phyloP scores from a whole-genome alignment of 2,329 filamentous ascomycete genomes.

The Claviceps spartinae region DNA sequence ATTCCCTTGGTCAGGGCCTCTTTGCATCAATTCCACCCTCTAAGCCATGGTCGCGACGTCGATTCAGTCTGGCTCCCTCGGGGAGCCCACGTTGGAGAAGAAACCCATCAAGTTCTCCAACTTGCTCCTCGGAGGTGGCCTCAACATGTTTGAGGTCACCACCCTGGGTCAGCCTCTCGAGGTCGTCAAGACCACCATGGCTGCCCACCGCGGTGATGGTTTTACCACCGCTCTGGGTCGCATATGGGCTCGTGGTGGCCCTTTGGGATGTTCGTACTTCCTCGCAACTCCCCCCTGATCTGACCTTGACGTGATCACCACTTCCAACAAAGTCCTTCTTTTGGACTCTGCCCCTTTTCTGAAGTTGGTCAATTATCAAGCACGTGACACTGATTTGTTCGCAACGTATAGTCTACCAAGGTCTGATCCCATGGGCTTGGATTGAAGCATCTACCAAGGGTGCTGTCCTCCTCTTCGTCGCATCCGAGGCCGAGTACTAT shows the following conservation, averaged over 20 bases:
- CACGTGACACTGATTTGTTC: not conserved
- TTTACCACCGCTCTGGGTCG: slow-evolving; percentile 69
- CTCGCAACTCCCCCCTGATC: no score
- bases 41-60: slow-evolving; percentile 49
- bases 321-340: not conserved
- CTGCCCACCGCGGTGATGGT: slow-evolving; percentile 82
- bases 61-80: slow-evolving; percentile 36
- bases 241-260: slow-evolving; percentile 89
- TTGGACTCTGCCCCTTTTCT: not conserved
- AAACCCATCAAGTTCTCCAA: slow-evolving; percentile 99
- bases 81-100: slow-evolving; percentile 65
- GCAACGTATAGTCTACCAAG: slow-evolving; percentile 91
- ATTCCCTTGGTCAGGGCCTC: slow-evolving; percentile 98
- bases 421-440: slow-evolving; percentile 99
- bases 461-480: slow-evolving; percentile 96
- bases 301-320: not conserved
- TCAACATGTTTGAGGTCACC: slow-evolving; percentile 88
- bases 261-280: slow-evolving; percentile 70
- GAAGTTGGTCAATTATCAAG: no score
- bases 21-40: slow-evolving; percentile 33
- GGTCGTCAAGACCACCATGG: slow-evolving; percentile 99
- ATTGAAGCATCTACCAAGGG: slow-evolving; percentile 99
- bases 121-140: slow-evolving; percentile 79
- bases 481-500: slow-evolving; percentile 94
- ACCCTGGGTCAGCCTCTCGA: slow-evolving; percentile 70